phyloP scores from a whole-genome alignment of 345 rosid genomes.

The Moricandia moricandioides region DNA sequence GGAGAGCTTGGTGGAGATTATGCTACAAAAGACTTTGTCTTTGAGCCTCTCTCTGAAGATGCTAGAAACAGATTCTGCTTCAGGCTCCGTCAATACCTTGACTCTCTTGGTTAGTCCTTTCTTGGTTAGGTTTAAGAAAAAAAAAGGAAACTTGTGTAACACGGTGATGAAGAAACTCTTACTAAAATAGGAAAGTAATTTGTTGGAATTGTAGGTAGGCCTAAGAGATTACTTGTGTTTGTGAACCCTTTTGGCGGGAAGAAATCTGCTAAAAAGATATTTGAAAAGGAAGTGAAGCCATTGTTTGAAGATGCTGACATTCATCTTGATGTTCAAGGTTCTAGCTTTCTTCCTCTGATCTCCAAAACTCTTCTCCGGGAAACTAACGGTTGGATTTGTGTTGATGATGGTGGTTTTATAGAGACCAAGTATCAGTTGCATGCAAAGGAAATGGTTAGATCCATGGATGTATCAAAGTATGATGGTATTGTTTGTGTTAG shows the following conservation, averaged over 20 bases:
- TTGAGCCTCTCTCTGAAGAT: slow-evolving; percentile 57
- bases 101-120: slow-evolving; percentile 53
- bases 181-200: neutral
- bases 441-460: slow-evolving; percentile 66
- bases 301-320: slow-evolving; percentile 72
- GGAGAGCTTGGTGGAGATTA: slow-evolving; percentile 38
- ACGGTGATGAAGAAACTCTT: neutral
- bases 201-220: slow-evolving; percentile 49
- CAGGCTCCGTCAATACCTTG: slow-evolving; percentile 52
- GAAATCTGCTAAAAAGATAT: slow-evolving; percentile 59
- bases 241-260: slow-evolving; percentile 92
- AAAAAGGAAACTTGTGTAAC: slow-evolving; percentile 10
- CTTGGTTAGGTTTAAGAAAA: neutral
- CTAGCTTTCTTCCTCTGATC: neutral
- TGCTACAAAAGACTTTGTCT: slow-evolving; percentile 63
- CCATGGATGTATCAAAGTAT: slow-evolving; percentile 58
- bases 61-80: slow-evolving; percentile 51
- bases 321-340: slow-evolving; percentile 71
- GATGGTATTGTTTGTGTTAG: slow-evolving; percentile 96
- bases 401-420: slow-evolving; percentile 32
- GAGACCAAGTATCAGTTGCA: slow-evolving; percentile 73
- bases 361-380: neutral
- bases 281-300: slow-evolving; percentile 65
- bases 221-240: slow-evolving; percentile 68
- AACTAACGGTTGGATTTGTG: neutral